Evolutionary conservation across 2,329 filamentous ascomycete genomes (phyloP).

Genomic region (Ceratocystis lukuohia): DNA sequence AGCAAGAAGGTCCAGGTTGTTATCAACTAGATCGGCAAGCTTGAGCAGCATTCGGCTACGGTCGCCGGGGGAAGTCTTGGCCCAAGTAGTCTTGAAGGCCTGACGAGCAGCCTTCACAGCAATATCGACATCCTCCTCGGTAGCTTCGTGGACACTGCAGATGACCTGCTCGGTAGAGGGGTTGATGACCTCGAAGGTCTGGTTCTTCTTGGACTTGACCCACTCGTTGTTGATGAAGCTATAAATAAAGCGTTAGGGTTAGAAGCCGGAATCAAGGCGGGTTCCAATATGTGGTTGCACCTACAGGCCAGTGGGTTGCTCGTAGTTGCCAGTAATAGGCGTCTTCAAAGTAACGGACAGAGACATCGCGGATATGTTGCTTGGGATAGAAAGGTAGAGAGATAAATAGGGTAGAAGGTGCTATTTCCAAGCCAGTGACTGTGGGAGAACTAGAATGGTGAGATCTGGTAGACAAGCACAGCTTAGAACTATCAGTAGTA

Average conservation of each 20-base stretch:
- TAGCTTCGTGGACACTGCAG: constrained; percentile 33
- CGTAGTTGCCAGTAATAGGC: constrained; percentile 46
- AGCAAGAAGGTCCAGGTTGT: constrained; percentile 32
- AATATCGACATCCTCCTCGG: constrained; percentile 33
- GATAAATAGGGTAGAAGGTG: not conserved
- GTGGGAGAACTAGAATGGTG: not conserved
- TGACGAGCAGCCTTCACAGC: constrained; percentile 37
- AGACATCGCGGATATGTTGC: constrained; percentile 27
- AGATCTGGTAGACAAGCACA: constrained; percentile 14
- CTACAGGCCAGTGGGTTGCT: constrained; percentile 50
- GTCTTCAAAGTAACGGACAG: constrained; percentile 52
- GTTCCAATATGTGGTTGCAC: constrained; percentile 46
- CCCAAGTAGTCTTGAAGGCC: constrained; percentile 35
- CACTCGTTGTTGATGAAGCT: constrained; percentile 93
- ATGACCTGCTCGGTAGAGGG: constrained; percentile 23
- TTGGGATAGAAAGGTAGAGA: not conserved
- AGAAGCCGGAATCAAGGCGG: constrained; percentile 48
- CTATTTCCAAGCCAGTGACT: not conserved
- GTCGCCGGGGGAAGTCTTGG: constrained; percentile 28
- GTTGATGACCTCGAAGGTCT: constrained; percentile 22
- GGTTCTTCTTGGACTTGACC: constrained; percentile 31
- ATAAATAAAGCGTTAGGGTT: constrained; percentile 13
- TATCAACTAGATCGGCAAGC: constrained; percentile 32
- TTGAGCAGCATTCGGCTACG: constrained; percentile 33
- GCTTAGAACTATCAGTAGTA: constrained; percentile 5